Base-by-base conservation (phyloP, 345 rosid species). In the Iberis pinnata region DNA sequence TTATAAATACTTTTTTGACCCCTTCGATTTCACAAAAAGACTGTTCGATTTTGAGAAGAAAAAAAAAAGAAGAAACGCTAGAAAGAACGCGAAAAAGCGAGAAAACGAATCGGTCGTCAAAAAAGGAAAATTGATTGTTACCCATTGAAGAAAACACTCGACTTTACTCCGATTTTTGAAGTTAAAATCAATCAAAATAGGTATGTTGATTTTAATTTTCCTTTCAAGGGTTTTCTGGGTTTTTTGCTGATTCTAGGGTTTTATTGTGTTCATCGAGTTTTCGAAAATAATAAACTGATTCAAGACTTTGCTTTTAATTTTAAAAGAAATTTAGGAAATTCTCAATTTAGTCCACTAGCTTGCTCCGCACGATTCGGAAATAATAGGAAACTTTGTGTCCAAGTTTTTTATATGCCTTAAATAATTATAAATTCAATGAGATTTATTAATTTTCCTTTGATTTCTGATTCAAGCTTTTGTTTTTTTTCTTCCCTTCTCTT, bases 1-100 rank as follows among this genome's bases (percentile, higher is more conserved):
- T 18, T 66, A 59, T 66, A 66, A 52, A 58, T 66, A 59, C 15
- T 33, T 8, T 11, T 1, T 29, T n/a, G 32, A 57, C 60, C 43
- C 54, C n/a, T 44, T 12, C 17, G 33, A 29, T 29, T 29, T 29
- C 10, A 5, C 10, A 29, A 6, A 6, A 29, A 4, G 8, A 7
- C 2, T 0, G 8, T 5, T 6, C 33, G 10, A n/a, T n/a, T n/a
- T n/a, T n/a, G n/a, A n/a, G n/a, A n/a, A n/a, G n/a, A n/a, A 7
- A 29, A 29, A 29, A 29, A 29, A 29, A 7, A 29, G 33, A 7
- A 9, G 9, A 29, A 29, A 22, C 25, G 33, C 33, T 29, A 6
- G 8, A 29, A 29, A 29, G 33, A 29, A 29, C 9, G 33, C 33
- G 33, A 29, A 7, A 29, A 29, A 29, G 33, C 33, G 33, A 29